Base-by-base conservation (phyloP, 2,329 filamentous ascomycete genomes). In the Diaporthe sp. region DNA sequence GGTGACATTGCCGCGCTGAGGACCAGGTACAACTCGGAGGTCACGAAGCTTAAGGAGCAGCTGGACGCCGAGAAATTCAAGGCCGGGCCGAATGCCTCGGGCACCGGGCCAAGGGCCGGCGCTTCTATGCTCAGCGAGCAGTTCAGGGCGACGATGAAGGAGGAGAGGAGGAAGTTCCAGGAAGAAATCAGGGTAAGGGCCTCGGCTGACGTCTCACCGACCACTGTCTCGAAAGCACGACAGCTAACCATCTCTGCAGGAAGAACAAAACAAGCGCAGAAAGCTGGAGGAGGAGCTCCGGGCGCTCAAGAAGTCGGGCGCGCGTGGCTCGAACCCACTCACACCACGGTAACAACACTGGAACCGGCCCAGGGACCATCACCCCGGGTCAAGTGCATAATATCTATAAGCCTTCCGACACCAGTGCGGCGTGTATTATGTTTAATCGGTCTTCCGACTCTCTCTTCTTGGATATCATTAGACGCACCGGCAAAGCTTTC, bases 101-200 rank as follows among this genome's bases (percentile, higher is more conserved):
- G 81, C 3, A 80, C 79, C 9, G 81, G 82, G 70, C 77, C 81
- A 4, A 83, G 86, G 8, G 83, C 83, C 0, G 88, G 88, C 2
- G 88, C 88, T 17, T 84, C 84, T 12, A 85, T 89, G 84, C 83
- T 90, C 76, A 90, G 88, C 79, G 88, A 90, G 81, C 88, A 89
- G 81, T 90, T 90, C 82, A 81, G 88, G 63, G 82, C 85, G 10
- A 88, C 87, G 30, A 89, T 90, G 88, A 86, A 88, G 77, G 87
- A 88, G 79, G 88, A 90, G 82, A 85, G 88, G 77, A 89, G 85
- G 83, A 88, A 86, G 81, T 89, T 88, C 82, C 87, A 89, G 76
- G 87, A 89, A 76, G 88, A 89, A 74, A 79, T 90, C 53, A 84
- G 82, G 83, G 87, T 88, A 80, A 78, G 86, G 78, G 12, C 73